Conservation (phyloP, 345 rosid species). For the Cardamine chenopodiifolia region DNA sequence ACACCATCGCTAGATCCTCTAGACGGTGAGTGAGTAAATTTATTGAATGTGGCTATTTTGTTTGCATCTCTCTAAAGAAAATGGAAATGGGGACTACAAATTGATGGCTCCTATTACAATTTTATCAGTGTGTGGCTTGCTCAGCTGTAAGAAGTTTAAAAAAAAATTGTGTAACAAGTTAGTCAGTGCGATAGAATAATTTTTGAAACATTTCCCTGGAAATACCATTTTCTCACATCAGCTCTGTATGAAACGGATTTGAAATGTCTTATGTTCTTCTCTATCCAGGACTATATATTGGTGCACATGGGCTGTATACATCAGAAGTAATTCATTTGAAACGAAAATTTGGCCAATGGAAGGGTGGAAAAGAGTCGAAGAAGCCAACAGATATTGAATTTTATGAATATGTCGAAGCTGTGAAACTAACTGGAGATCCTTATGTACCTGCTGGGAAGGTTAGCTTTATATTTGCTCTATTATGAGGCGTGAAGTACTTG, state of each 20-base stretch:
- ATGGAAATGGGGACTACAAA: background rate
- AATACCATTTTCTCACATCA: background rate
- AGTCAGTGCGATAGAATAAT: background rate
- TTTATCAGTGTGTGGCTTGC: slow-evolving; percentile 7
- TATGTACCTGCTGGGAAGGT: slow-evolving; percentile 98
- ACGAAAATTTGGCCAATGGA: slow-evolving; percentile 90
- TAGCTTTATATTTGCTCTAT: slow-evolving; percentile 28
- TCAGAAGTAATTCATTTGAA: slow-evolving; percentile 87
- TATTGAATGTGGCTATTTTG: background rate
- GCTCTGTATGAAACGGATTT: background rate
- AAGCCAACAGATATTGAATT: slow-evolving; percentile 67
- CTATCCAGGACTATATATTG: slow-evolving; percentile 81
- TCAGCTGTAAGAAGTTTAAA: slow-evolving; percentile 10
- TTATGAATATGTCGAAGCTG: slow-evolving; percentile 94
- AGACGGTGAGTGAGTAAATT: slow-evolving; percentile 55
- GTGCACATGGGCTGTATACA: slow-evolving; percentile 78
- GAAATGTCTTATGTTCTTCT: slow-evolving; percentile 14
- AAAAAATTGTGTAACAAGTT: background rate
- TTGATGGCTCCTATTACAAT: slow-evolving; percentile 2
- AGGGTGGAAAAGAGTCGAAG: slow-evolving; percentile 58
- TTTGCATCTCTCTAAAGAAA: slow-evolving; percentile 6
- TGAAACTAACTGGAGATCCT: slow-evolving; percentile 88
- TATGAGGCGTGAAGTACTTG: slow-evolving; percentile 15
- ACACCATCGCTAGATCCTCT: slow-evolving; percentile 71
- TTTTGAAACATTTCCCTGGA: background rate